phyloP scores from a whole-genome alignment of 2,329 filamentous ascomycete species.

The Fusarium brevicatenulatum region DNA sequence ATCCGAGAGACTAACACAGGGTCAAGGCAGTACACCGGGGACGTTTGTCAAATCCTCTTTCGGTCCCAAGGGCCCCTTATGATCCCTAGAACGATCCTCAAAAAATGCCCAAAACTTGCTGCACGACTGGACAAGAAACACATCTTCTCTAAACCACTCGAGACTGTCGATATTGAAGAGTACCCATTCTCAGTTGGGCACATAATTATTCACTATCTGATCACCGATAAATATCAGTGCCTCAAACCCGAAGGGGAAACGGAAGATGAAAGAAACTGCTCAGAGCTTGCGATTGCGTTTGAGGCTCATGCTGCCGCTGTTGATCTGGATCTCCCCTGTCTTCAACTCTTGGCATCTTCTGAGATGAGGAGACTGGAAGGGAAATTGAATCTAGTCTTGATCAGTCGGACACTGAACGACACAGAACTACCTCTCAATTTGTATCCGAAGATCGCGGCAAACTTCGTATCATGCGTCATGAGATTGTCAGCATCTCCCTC shows the following conservation, averaged over 20 bases:
- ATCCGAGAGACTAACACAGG: neutral
- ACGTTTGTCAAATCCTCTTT: neutral
- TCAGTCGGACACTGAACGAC: neutral
- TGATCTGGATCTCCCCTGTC: neutral
- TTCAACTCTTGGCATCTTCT: neutral
- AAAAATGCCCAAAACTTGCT: neutral
- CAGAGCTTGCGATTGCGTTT: conserved; percentile 9
- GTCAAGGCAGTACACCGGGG: neutral
- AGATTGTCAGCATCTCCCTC: neutral
- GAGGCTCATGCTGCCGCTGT: neutral
- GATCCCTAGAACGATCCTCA: neutral
- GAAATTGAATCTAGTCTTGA: neutral
- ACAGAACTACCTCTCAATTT: neutral
- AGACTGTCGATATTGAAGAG: neutral
- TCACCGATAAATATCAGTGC: neutral
- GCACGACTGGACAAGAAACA: neutral
- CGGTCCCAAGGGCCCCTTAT: neutral
- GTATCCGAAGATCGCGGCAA: neutral
- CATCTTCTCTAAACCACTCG: neutral
- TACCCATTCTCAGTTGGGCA: neutral
- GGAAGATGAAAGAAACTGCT: neutral
- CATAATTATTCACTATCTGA: neutral
- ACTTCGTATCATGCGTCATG: neutral
- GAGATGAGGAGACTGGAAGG: neutral
- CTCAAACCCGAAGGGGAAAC: neutral